Base-by-base conservation (phyloP, 768 basidiomycete species). In the Leccinum fibrillosum region DNA sequence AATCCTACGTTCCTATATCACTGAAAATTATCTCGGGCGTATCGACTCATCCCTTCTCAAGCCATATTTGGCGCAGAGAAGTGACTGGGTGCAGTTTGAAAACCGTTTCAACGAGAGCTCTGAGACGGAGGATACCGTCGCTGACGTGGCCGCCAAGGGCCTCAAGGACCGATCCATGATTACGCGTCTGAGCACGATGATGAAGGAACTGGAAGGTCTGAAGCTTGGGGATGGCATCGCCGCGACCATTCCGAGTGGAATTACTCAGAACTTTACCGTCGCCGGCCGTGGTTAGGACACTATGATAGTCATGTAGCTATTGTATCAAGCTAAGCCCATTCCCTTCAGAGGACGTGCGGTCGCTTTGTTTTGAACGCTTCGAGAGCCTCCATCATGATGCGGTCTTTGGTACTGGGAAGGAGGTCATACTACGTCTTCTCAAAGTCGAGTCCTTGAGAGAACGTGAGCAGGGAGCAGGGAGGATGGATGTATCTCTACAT, bases 1-100 rank as follows among this genome's bases (percentile, higher is more conserved):
- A 62, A 92, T 95, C 57, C 82, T 99, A 63, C 92, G 90, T 64
- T 92, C 94, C 4, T 98, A 97, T 76, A 94, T 98, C 72, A 91
- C 89, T 10, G 95, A 97, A 68, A 89, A 88, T 57, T 92, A 94
- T 72, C 86, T 99, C 13, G 94, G 94, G 9, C 84, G 93, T 17
- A 94, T 99, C 64, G 96, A 98, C 63, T 75, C 90, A 3, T 80
- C 80, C 17, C 81, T 98, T 13, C 82, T 99, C 39, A 87, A 89
- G 59, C 97, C 96, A 1, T 99, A 97, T 69, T 82, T 99, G 11
- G 84, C 88, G 39, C 86, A 94, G 66, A 85, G 97, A 51, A 89
- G 88, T 62, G 97, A 99, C 71, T 99, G 93, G 85, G 84, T 83
- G 10, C 84, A 90, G 63, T 92, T 93, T 65, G 89, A 89, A 66